Evolutionary conservation across 2,329 filamentous ascomycete genomes (phyloP).

Genomic region (Claviceps quebecensis): DNA sequence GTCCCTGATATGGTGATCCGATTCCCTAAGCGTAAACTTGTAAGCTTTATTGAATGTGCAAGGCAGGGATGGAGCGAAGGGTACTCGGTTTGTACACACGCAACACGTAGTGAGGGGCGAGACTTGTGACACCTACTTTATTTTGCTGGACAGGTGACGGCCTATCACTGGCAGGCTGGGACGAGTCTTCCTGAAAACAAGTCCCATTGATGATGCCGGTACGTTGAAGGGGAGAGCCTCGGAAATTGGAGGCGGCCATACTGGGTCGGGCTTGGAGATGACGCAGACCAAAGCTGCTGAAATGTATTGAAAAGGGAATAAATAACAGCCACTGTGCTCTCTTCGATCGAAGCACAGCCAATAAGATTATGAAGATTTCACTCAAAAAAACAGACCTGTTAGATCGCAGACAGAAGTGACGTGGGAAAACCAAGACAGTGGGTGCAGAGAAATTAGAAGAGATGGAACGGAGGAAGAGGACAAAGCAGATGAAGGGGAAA

Average conservation of each 20-base stretch:
- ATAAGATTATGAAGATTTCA: conserved; percentile 16
- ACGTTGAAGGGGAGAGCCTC: conserved; percentile 16
- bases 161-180: conserved; percentile 7
- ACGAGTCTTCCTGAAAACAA: conserved; percentile 11
- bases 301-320: conserved; percentile 8
- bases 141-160: conserved; percentile 6
- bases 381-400: conserved; percentile 15
- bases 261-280: neutral
- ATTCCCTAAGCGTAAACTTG: conserved; percentile 9
- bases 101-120: neutral
- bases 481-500: conserved; percentile 5
- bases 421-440: conserved; percentile 10
- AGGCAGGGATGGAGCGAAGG: neutral
- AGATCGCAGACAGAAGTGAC: conserved; percentile 16
- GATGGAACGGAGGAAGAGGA: conserved; percentile 7
- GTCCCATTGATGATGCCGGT: conserved; percentile 7
- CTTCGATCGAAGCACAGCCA: conserved; percentile 5
- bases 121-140: conserved; percentile 9
- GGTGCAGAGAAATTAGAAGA: conserved; percentile 8
- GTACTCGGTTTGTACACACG: neutral
- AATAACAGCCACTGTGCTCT: conserved; percentile 7
- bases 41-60: neutral
- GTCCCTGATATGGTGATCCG: conserved; percentile 12
- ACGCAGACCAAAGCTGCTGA: conserved; percentile 3
- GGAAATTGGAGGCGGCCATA: conserved; percentile 19